Percentiles rank a stretch among this genome's conserved stretches.
phyloP scores from a whole-genome alignment of 1,284 basidiomycete genomes.

The Austroboletus olivaceoglutinosus region DNA sequence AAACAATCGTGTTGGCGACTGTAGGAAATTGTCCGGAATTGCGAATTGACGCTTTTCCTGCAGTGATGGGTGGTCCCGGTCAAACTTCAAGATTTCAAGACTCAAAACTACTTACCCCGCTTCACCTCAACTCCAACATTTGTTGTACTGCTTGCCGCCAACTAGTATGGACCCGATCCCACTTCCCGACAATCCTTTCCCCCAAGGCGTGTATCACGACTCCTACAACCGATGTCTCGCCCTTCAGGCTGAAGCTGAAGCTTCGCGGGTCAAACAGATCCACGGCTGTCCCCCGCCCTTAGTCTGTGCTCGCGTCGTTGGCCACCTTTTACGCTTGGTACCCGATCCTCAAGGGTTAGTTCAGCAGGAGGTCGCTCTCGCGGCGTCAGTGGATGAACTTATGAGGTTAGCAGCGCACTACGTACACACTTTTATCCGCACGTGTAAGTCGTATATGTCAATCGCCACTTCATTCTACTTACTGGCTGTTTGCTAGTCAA shows the following conservation, averaged over 20 bases:
- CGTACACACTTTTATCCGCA: not conserved
- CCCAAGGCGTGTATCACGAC: not conserved
- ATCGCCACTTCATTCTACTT: not conserved
- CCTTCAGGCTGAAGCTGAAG: not conserved
- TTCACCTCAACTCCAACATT: too few species aligned
- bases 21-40: too few species aligned
- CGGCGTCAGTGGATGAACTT: not conserved
- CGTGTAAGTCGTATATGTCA: not conserved
- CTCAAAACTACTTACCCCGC: too few species aligned
- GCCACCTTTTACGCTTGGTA: slow-evolving; percentile 1
- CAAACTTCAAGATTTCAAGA: too few species aligned
- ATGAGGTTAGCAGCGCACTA: not conserved
- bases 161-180: too few species aligned
- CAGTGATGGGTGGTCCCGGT: too few species aligned
- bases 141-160: too few species aligned
- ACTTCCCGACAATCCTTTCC: not conserved
- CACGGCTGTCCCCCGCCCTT: not conserved
- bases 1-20: too few species aligned
- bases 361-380: slow-evolving; percentile 7
- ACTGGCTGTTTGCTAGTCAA: not conserved
- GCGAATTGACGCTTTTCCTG: too few species aligned
- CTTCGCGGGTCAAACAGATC: not conserved
- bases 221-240: not conserved
- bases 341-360: slow-evolving; percentile 1
- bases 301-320: slow-evolving; percentile 3